Conservation (phyloP, 352 stramenopile species). For the Phytophthora sp. region DNA sequence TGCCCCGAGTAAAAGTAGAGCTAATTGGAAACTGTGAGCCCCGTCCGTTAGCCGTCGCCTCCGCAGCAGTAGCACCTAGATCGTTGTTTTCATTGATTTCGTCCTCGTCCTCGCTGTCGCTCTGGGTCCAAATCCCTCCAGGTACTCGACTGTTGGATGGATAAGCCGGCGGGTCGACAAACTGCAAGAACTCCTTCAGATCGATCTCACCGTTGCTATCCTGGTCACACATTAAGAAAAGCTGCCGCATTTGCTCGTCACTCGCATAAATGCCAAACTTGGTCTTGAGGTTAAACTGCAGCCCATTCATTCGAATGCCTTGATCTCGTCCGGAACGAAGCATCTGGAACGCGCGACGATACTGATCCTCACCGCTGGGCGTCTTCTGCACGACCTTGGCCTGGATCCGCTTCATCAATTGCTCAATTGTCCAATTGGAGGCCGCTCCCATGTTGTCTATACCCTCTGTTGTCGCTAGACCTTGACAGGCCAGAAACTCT, state of each 20-base stretch:
- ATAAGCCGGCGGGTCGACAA: conserved; percentile 70
- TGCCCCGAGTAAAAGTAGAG: conserved; percentile 3
- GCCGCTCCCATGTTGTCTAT: conserved; percentile 52
- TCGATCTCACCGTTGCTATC: conserved; percentile 79
- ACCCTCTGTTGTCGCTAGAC: conserved; percentile 27
- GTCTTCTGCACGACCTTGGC: conserved; percentile 82
- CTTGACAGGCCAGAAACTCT: conserved; percentile 55
- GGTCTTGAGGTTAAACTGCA: conserved; percentile 80
- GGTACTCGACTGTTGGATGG: conserved; percentile 60
- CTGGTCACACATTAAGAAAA: conserved; percentile 69
- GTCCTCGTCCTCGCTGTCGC: conserved; percentile 29
- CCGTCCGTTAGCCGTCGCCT: neutral
- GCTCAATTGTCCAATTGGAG: conserved; percentile 70
- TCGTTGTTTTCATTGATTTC: conserved; percentile 28
- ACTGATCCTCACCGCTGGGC: conserved; percentile 77
- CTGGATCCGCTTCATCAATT: conserved; percentile 76
- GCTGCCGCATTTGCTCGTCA: conserved; percentile 70
- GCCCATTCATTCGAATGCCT: conserved; percentile 69
- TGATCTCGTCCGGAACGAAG: conserved; percentile 68
- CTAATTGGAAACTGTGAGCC: neutral
- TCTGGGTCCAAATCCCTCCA: conserved; percentile 61
- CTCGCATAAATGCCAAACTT: conserved; percentile 83
- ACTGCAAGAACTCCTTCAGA: conserved; percentile 78
- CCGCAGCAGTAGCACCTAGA: neutral
- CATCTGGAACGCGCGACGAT: conserved; percentile 84